Evolutionary conservation across 108 stramenopile species (phyloP), one percentile per base, ranked within the genome.

Genomic region (Poteriospumella lacustris): DNA sequence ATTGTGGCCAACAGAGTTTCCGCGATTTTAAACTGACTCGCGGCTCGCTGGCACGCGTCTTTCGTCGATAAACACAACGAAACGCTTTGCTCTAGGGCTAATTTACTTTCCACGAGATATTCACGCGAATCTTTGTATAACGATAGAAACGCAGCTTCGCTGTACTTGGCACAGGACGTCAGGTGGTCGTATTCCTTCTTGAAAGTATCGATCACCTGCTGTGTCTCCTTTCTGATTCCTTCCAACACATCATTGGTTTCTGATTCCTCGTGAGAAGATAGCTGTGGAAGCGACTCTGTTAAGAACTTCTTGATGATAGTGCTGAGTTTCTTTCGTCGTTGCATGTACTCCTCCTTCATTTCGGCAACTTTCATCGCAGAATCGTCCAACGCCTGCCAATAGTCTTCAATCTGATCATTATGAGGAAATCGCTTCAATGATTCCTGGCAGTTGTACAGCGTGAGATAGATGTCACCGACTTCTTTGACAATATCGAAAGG

Each of bases 151-250:
- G 3, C 28, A 31, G 5, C 24, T 64, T 64, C 60, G 9, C 33
- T 3, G 31, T 31, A 64, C 36, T 33, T 19, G 36, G 60, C 15
- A 5, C 28, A 9, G 31, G 29, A 5, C 9, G 24, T 5, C 5
- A 64, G 3, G 24, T 64, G 31, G 36, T 64, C 60, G 24, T 31
- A 64, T 33, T 64, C 60, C 31, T 64, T 64, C 31, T 64, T 64
- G 31, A 64, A 64, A 5, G 24, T 24, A 19, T 64, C 60, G 3
- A 64, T 24, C 24, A 64, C 15, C 15, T 64, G 33, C 3, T 64
- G 15, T 9, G 29, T 5, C 28, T 64, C 12, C 5, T 9, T 31
- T 12, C 28, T 34, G 24, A 56, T 56, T 19, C 52, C 19, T 64
- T 64, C 60, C 9, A 3, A 3, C 3, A 34, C 29, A 64, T 64